Base-by-base conservation (phyloP, 805 yeast species). In the Metschnikowia hibisci region DNA sequence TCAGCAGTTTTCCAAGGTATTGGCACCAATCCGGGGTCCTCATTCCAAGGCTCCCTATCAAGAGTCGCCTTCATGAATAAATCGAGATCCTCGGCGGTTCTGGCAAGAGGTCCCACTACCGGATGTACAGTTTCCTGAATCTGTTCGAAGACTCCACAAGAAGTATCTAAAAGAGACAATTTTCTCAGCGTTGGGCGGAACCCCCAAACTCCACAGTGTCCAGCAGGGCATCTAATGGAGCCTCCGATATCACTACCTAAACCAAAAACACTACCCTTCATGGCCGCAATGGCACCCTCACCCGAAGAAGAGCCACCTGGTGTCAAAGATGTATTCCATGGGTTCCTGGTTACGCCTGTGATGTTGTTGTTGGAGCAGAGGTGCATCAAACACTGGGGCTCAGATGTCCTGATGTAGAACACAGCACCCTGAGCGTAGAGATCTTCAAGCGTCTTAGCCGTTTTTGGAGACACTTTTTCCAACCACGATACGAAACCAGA, bases 191-290 rank as follows among this genome's bases (percentile, higher is more conserved):
- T 32, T 10, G 55, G 55, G 13, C 55, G 44, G 23, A 52, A 39
- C 2, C 55, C 55, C 52, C 53, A 51, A 4, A 51, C 53, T 5
- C 55, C 55, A 28, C 55, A 51, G 34, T 50, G 49, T 6, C 52
- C 55, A 2, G 55, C 55, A 12, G 55, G 55, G 16, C 49, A 39
- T 18, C 55, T 40, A 33, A 52, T 49, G 29, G 54, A 50, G 11
- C 55, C 55, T 3, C 55, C 55, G 15, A 52, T 52, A 30, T 52
- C 55, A 31, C 53, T 48, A 4, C 55, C 55, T 33, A 52, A 34
- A 3, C 55, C 55, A 20, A 52, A 51, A 16, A 48, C 54, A 25
- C 51, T 43, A 27, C 55, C 55, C 18, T 49, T 48, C 47, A 50
- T 45, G 11, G 55, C 54, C 6, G 53, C 52, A 34, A 52, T 44